phyloP scores from a whole-genome alignment of 192 early-diverging fungal genomes.

The Allomyces macrogynus region DNA sequence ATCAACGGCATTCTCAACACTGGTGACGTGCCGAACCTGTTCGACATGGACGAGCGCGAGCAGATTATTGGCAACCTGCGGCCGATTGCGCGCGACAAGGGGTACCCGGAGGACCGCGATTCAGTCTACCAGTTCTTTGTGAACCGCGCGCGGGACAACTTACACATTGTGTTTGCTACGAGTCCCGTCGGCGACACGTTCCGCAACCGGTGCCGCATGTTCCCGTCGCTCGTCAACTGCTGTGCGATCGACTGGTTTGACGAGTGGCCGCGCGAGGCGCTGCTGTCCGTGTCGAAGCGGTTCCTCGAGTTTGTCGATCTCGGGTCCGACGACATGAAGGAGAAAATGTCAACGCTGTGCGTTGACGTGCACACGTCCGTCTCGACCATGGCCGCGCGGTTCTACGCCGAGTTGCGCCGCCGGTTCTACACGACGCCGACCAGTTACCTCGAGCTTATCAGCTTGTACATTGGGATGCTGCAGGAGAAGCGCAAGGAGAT shows the following conservation, averaged over 20 bases:
- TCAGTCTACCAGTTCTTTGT: conserved; percentile 97
- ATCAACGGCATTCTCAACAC: conserved; percentile 99
- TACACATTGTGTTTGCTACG: conserved; percentile 99
- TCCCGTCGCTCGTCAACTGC: conserved; percentile 99
- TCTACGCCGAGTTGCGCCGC: conserved; percentile 56
- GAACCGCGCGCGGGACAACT: conserved; percentile 77
- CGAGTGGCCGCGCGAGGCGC: conserved; percentile 93
- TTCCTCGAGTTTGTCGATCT: conserved; percentile 80
- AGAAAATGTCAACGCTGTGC: conserved; percentile 70
- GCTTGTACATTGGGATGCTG: conserved; percentile 73
- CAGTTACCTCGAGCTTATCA: conserved; percentile 94
- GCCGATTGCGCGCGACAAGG: conserved; percentile 85
- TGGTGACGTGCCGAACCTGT: conserved; percentile 93
- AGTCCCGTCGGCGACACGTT: conserved; percentile 88
- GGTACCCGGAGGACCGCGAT: conserved; percentile 76
- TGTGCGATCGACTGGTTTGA: conserved; percentile 99
- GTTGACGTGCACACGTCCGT: conserved; percentile 84
- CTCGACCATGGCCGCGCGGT: conserved; percentile 59
- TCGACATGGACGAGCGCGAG: conserved; percentile 92
- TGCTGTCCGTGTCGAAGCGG: conserved; percentile 93
- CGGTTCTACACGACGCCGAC: conserved; percentile 81
- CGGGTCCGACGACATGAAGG: conserved; percentile 40
- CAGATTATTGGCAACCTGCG: conserved; percentile 83
- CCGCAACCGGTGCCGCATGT: conserved; percentile 79
- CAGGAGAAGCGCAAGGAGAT: conserved; percentile 81